Percentiles rank a stretch among this genome's conserved stretches.
phyloP scores from a whole-genome alignment of 352 stramenopile genomes.

The Blastocystis sp. region DNA sequence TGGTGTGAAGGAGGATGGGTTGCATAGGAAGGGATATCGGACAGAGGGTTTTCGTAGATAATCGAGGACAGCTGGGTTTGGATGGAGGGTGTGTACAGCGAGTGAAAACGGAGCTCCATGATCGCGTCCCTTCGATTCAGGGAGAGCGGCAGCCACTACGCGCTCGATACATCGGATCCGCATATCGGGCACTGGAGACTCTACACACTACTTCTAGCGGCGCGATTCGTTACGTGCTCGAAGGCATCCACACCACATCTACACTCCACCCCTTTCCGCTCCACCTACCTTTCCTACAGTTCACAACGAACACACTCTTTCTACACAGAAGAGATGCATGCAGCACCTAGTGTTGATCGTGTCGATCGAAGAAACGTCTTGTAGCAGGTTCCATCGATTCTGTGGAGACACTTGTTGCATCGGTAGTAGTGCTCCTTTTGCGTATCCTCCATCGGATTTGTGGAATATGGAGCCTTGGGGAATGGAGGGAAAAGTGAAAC shows the following conservation, averaged over 20 bases:
- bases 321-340: slow-evolving; percentile 69
- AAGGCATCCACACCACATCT: slow-evolving; percentile 64
- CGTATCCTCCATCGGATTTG: not conserved
- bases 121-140: slow-evolving; percentile 16
- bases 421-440: slow-evolving; percentile 21
- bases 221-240: slow-evolving; percentile 22
- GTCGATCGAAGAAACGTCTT: slow-evolving; percentile 8
- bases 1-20: slow-evolving; percentile 19
- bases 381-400: slow-evolving; percentile 69
- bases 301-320: not conserved
- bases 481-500: slow-evolving; percentile 52
- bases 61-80: slow-evolving; percentile 60
- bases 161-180: slow-evolving; percentile 50
- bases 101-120: slow-evolving; percentile 62
- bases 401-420: slow-evolving; percentile 59
- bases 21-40: slow-evolving; percentile 44
- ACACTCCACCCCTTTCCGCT: not conserved
- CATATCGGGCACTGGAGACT: slow-evolving; percentile 21
- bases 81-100: slow-evolving; percentile 24
- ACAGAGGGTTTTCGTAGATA: slow-evolving; percentile 50
- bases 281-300: slow-evolving; percentile 42
- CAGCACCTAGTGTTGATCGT: not conserved
- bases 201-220: slow-evolving; percentile 8
- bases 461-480: not conserved
- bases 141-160: not conserved